Evolutionary conservation across 2,329 filamentous ascomycete genomes (phyloP).

Genomic region (Tolypocladium ophioglossoides): DNA sequence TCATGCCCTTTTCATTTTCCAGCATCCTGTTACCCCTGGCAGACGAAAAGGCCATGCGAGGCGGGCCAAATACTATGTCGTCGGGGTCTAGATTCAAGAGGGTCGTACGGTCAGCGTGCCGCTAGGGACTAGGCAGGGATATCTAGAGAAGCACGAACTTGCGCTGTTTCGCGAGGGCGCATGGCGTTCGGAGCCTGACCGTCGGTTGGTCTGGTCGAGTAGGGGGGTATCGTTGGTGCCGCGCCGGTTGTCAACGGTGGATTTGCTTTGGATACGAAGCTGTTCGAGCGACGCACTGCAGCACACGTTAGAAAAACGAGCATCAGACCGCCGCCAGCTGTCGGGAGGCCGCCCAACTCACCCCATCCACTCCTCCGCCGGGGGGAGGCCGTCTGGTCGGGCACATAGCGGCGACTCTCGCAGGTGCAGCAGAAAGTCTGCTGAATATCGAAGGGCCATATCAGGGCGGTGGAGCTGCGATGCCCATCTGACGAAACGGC

Average conservation of each 20-base stretch:
- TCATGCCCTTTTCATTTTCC: conserved; percentile 42
- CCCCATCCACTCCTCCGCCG: conserved; percentile 95
- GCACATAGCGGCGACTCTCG: conserved; percentile 73
- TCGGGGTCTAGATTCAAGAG: conserved; percentile 45
- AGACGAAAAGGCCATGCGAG: conserved; percentile 73
- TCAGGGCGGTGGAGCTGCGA: conserved; percentile 20
- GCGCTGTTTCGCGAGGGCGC: conserved; percentile 40
- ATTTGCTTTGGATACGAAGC: conserved; percentile 33
- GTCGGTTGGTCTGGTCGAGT: conserved; percentile 39
- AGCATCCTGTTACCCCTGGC: conserved; percentile 46
- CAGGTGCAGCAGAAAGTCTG: conserved; percentile 65
- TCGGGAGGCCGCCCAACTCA: conserved; percentile 30
- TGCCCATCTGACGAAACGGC: conserved; percentile 24
- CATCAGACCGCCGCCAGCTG: not conserved
- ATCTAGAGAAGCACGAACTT: conserved; percentile 32
- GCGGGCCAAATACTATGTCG: conserved; percentile 77
- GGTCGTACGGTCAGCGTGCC: conserved; percentile 7
- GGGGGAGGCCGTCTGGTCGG: conserved; percentile 70
- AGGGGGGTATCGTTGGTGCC: conserved; percentile 29
- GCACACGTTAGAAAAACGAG: conserved; percentile 1
- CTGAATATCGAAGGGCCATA: conserved; percentile 59
- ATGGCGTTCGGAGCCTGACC: conserved; percentile 41
- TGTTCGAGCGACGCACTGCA: conserved; percentile 34
- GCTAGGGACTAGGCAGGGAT: not conserved
- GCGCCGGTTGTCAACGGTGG: conserved; percentile 31